These are phyloP conservation scores for Aureobasidium sp. DNA, from an alignment of 2,329 filamentous ascomycete genomes.

Conservation along the genomic window DNA sequence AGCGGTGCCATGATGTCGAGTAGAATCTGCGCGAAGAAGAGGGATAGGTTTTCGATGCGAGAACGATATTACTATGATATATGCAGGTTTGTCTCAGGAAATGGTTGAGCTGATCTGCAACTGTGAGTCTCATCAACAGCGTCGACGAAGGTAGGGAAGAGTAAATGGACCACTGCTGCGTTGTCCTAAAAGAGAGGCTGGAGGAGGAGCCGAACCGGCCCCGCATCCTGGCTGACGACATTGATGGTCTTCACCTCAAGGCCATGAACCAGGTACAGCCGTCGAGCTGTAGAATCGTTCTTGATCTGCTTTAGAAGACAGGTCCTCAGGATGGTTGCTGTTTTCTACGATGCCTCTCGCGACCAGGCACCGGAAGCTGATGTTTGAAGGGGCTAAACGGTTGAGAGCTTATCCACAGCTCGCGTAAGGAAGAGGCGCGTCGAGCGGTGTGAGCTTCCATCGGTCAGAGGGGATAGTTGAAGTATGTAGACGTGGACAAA, in stretches of 20 bases:
- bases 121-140: background rate
- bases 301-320: background rate
- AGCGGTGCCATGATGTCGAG: background rate
- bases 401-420: background rate
- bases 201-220: background rate
- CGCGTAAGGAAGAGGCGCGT: background rate
- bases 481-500: background rate
- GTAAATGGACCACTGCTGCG: background rate
- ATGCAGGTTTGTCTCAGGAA: too few relatives aligned
- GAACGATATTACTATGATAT: background rate
- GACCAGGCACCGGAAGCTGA: too few relatives aligned
- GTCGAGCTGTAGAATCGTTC: too few relatives aligned
- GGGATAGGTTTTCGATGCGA: background rate
- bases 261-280: background rate
- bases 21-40: background rate
- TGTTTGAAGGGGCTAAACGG: background rate
- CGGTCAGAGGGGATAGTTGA: background rate
- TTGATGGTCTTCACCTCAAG: background rate
- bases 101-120: background rate
- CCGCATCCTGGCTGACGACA: slow-evolving; percentile 3
- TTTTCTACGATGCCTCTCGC: background rate
- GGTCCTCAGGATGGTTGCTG: background rate
- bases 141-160: background rate
- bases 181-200: background rate
- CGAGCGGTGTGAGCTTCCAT: background rate